These are phyloP conservation scores for Licmophora abbreviata DNA, from an alignment of 108 stramenopile species.

Conservation along the genomic window DNA sequence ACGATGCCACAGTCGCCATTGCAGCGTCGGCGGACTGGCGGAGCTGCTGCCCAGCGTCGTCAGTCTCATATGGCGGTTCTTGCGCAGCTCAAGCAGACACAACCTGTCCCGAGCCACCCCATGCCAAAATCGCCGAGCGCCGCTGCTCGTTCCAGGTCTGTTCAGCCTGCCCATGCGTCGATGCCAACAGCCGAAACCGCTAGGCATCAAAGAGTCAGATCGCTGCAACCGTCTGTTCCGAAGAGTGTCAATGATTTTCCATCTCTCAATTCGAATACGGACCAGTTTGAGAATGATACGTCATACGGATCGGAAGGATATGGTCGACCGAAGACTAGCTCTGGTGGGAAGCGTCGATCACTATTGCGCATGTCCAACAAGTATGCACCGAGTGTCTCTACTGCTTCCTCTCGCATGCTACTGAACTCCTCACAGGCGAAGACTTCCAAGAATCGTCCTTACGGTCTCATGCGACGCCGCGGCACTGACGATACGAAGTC, in stretches of 20 bases:
- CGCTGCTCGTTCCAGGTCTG: neutral
- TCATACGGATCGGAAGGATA: neutral
- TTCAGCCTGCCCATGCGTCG: too few species aligned
- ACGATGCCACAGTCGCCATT: too few species aligned
- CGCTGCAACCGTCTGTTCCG: too few species aligned
- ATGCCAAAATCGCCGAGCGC: neutral
- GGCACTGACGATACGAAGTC: too few species aligned
- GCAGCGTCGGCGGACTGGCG: slow-evolving; percentile 12
- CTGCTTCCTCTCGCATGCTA: slow-evolving; percentile 2
- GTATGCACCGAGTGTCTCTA: slow-evolving; percentile 2
- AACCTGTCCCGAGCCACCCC: too few species aligned
- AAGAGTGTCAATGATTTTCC: slow-evolving; percentile 1
- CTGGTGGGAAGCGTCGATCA: neutral
- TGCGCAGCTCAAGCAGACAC: slow-evolving; percentile 22
- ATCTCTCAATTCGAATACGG: neutral
- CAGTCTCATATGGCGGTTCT: slow-evolving; percentile 36
- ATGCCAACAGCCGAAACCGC: too few species aligned
- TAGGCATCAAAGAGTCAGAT: too few species aligned
- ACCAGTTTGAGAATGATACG: neutral
- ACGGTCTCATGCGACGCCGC: too few species aligned
- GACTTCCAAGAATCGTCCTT: too few species aligned
- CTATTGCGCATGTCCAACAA: slow-evolving; percentile 3
- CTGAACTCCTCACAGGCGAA: too few species aligned
- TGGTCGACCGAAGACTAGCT: neutral
- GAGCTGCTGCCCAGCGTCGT: slow-evolving; percentile 39